Base-by-base conservation (phyloP, 345 rosid genomes). In the Salix caprea region DNA sequence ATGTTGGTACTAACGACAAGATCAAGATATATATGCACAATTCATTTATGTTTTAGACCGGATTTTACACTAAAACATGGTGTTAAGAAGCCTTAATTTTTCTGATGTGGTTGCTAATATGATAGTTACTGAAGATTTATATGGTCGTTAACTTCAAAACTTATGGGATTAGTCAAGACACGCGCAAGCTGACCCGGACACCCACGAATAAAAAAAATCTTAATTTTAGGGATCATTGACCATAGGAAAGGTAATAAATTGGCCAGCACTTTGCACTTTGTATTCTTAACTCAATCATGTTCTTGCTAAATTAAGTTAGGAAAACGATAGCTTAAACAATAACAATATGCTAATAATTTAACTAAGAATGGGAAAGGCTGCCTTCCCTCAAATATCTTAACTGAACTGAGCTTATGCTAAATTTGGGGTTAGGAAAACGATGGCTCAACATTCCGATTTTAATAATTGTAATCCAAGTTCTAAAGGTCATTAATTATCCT, bases 101-200 rank as follows among this genome's bases (percentile, higher is more conserved):
- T 0, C 4, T 32, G 0, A 32, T 4, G 0, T 32, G 5, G 34
- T 32, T 32, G 34, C 5, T 32, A 32, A 32, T 32, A 32, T 32
- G 34, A 32, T 32, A 0, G 0, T 32, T 32, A 32, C 0, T 32
- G 0, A 32, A 32, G 0, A 32, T 32, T 4, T 32, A 34, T 0
- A 34, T 34, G 6, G 0, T 34, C 1, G 0, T 34, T 5, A 34
- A 34, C 37, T 34, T 34, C 7, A 34, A 34, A 5, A 34, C 0
- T 34, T 5, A 0, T 34, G 0, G 1, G 37, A 34, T 34, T 34
- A 34, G 1, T 34, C 1, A 5, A 34, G 6, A 34, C 0, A 1
- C 6, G 0, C 0, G 7, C 6, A 34, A 5, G 6, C 1, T 5
- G 7, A 34, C 6, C 1, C 5, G 1, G 1, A 34, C 1, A 34